Percentiles rank a stretch among this genome's conserved stretches.
Conservation (phyloP, 1,284 basidiomycete species). For the Dichomitus squalens region DNA sequence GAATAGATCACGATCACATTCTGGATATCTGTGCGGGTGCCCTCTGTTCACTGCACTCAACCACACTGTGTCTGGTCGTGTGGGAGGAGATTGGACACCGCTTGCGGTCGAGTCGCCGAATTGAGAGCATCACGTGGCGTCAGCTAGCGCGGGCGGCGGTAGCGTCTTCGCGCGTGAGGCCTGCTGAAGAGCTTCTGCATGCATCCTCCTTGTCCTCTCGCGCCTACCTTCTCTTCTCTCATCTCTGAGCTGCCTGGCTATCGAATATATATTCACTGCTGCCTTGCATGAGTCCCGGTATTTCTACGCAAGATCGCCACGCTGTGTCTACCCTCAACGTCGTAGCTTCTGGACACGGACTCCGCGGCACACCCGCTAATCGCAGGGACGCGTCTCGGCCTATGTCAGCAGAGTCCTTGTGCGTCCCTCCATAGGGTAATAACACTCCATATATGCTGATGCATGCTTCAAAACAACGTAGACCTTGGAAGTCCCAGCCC, state of each 20-base stretch:
- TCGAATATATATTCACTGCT: no score
- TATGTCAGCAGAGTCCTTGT: neutral
- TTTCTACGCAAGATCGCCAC: neutral
- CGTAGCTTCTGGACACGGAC: neutral
- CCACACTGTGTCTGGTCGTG: no score
- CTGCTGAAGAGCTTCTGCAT: constrained; percentile 6
- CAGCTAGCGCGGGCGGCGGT: neutral
- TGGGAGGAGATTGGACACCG: no score
- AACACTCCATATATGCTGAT: no score
- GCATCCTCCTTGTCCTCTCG: neutral
- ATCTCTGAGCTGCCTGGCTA: neutral
- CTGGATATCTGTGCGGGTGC: neutral
- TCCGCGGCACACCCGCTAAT: neutral
- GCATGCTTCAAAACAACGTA: no score
- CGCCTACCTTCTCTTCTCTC: neutral
- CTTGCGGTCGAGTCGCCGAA: no score
- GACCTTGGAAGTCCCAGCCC: no score
- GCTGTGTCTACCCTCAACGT: neutral
- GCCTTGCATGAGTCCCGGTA: neutral
- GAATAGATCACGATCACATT: constrained; percentile 11
- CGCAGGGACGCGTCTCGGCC: constrained; percentile 3
- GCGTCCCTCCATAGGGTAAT: neutral
- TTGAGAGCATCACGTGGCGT: constrained; percentile 6
- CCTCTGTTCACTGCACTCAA: neutral
- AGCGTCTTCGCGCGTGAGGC: neutral